phyloP scores from a whole-genome alignment of 345 rosid genomes.

The Cardiospermum halicacabum region DNA sequence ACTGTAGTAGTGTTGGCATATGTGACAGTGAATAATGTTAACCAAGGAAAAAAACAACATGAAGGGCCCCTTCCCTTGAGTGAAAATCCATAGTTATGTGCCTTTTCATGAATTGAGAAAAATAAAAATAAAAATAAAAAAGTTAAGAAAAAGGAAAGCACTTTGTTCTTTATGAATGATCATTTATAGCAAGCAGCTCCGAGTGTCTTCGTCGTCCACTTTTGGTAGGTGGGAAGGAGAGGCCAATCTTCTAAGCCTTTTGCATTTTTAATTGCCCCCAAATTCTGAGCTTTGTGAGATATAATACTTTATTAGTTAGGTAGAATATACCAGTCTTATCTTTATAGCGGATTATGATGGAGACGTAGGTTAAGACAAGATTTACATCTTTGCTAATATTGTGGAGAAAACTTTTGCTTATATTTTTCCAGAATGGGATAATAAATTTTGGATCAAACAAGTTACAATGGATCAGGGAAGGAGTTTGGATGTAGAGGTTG shows the following conservation, averaged over 20 bases:
- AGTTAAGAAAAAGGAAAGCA: background rate
- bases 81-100: background rate
- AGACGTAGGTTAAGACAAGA: background rate
- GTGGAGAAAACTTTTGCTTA: too few species aligned
- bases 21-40: background rate
- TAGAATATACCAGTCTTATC: conserved; percentile 2
- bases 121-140: background rate
- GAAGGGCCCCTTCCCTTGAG: background rate
- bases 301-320: conserved; percentile 2
- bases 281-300: background rate
- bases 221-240: conserved; percentile 10
- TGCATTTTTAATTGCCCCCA: background rate
- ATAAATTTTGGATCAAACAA: too few species aligned
- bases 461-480: too few species aligned
- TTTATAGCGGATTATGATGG: background rate
- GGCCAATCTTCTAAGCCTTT: background rate
- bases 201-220: background rate
- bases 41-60: background rate
- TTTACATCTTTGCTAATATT: background rate
- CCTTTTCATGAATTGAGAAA: too few species aligned
- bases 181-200: background rate
- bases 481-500: too few species aligned
- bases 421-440: too few species aligned
- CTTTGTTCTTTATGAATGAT: background rate
- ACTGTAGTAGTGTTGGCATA: background rate